Evolutionary conservation across 495 filamentous ascomycete genomes (phyloP).

Genomic region (Annulohypoxylon bovei): DNA sequence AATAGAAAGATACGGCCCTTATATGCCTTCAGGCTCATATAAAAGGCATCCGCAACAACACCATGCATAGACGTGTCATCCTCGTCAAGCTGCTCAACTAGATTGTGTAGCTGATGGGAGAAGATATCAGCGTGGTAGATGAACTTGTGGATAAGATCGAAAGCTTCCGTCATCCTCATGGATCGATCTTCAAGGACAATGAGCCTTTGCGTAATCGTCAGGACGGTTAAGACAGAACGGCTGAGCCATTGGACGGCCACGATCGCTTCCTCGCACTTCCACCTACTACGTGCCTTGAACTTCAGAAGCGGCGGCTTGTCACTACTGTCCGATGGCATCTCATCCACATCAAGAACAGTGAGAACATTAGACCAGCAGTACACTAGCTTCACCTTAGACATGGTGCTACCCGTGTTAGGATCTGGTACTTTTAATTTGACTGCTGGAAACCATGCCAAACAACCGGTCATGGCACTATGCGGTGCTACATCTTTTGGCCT

Average conservation of each 20-base stretch:
- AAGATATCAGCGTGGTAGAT: constrained; percentile 93
- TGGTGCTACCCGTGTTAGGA: constrained; percentile 59
- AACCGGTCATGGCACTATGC: constrained; percentile 91
- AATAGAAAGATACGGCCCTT: constrained; percentile 93
- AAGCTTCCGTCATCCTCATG: constrained; percentile 90
- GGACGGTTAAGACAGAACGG: constrained; percentile 86
- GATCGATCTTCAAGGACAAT: constrained; percentile 90
- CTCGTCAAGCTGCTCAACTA: constrained; percentile 90
- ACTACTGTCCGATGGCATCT: constrained; percentile 70
- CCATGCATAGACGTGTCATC: constrained; percentile 91
- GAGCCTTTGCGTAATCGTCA: constrained; percentile 92
- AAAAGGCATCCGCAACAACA: constrained; percentile 95
- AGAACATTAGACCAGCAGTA: constrained; percentile 99
- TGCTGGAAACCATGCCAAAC: constrained; percentile 95
- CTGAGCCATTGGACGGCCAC: constrained; percentile 97
- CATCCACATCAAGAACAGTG: constrained; percentile 87
- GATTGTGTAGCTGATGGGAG: constrained; percentile 78
- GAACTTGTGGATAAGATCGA: constrained; percentile 90
- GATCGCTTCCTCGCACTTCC: constrained; percentile 94
- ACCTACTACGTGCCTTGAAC: constrained; percentile 86
- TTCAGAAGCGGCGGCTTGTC: constrained; percentile 78
- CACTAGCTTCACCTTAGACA: constrained; percentile 85
- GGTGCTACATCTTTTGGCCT: constrained; percentile 89
- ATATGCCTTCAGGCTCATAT: constrained; percentile 95
- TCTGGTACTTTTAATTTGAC: constrained; percentile 87